These are phyloP conservation scores for Pythium phragmiticola DNA, from an alignment of 352 stramenopile genomes.

Conservation along the genomic window DNA sequence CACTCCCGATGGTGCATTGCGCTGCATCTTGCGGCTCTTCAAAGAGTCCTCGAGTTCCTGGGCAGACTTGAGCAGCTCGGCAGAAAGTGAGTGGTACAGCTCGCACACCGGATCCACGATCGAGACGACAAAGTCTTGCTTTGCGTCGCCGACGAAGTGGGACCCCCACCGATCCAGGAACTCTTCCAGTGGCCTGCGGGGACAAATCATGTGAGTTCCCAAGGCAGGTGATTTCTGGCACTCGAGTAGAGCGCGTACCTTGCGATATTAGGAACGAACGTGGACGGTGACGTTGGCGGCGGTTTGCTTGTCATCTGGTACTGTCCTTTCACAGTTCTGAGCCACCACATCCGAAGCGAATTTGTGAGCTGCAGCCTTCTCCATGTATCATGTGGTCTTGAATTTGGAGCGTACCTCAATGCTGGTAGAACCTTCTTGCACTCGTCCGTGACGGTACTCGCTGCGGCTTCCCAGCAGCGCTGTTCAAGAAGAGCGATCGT, in stretches of 20 bases:
- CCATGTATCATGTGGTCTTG: neutral
- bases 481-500: conserved; percentile 43
- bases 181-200: conserved; percentile 53
- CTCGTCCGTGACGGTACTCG: conserved; percentile 62
- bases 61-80: conserved; percentile 71
- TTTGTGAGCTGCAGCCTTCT: neutral
- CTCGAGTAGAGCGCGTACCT: conserved; percentile 30
- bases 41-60: conserved; percentile 83
- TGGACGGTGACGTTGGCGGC: conserved; percentile 58
- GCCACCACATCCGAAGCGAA: neutral
- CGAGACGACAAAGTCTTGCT: conserved; percentile 45
- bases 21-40: conserved; percentile 86
- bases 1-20: conserved; percentile 33
- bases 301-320: conserved; percentile 91
- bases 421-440: conserved; percentile 88
- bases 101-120: conserved; percentile 63
- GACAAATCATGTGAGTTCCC: neutral
- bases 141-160: conserved; percentile 43
- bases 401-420: conserved; percentile 44
- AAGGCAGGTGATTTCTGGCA: neutral
- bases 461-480: conserved; percentile 63
- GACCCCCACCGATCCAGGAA: conserved; percentile 76
- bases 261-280: conserved; percentile 78
- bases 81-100: conserved; percentile 63
- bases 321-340: conserved; percentile 82